These are phyloP conservation scores for Monosporozyma aerobia DNA, from an alignment of 805 yeast genomes.

Conservation along the genomic window DNA sequence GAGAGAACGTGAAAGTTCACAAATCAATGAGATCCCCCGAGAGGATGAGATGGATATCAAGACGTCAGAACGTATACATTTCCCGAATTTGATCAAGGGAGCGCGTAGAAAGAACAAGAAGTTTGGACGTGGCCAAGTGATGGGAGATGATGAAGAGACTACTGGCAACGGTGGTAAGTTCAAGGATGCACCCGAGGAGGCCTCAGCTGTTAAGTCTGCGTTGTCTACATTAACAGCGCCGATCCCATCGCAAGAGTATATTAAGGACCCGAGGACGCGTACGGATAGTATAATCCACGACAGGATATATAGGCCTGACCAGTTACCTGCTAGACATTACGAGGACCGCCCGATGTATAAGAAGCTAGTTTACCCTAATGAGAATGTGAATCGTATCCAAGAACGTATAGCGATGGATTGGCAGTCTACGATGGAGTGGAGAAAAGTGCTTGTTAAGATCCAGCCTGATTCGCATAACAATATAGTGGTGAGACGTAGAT, in stretches of 20 bases:
- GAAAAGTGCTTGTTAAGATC: constrained; percentile 75
- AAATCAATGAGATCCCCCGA: constrained; percentile 19
- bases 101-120: constrained; percentile 11
- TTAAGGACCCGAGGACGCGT: constrained; percentile 58
- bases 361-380: constrained; percentile 26
- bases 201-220: constrained; percentile 74
- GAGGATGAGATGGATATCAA: constrained; percentile 17
- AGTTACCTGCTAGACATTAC: constrained; percentile 51
- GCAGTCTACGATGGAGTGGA: constrained; percentile 77
- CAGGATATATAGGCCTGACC: constrained; percentile 54
- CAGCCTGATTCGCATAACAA: constrained; percentile 93
- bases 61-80: constrained; percentile 21
- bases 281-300: constrained; percentile 73
- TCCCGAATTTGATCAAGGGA: constrained; percentile 19
- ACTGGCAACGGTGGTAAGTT: constrained; percentile 13
- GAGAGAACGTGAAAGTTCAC: not conserved
- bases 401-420: constrained; percentile 82
- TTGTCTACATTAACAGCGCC: constrained; percentile 73
- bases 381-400: constrained; percentile 27
- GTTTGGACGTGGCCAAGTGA: constrained; percentile 21
- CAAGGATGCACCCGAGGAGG: constrained; percentile 47
- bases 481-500: constrained; percentile 74
- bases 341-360: constrained; percentile 18
- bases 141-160: constrained; percentile 1
- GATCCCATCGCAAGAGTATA: constrained; percentile 56